Percentiles rank a stretch among this genome's conserved stretches.
These are phyloP conservation scores for Euphorbia neoarborescens DNA, from an alignment of 441 rosid genomes.

Conservation along the genomic window DNA sequence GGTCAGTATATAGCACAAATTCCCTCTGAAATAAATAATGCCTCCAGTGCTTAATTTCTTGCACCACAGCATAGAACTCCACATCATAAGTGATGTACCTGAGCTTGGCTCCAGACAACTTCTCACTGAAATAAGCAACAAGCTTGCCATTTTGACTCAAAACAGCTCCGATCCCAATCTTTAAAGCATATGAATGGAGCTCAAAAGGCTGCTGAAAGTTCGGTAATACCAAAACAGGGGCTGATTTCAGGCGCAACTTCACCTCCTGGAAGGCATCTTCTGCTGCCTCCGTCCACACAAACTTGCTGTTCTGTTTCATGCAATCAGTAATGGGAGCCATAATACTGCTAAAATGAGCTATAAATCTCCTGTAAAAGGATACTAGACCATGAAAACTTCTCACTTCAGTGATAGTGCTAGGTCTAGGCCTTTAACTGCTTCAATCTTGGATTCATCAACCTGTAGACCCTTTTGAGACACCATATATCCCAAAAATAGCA, in stretches of 20 bases:
- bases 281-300: not conserved
- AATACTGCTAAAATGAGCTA: not conserved
- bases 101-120: not conserved
- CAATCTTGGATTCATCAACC: not conserved
- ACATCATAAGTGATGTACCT: not conserved
- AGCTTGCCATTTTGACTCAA: not conserved
- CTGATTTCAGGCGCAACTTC: not conserved
- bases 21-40: not conserved
- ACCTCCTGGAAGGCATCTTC: not conserved
- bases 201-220: not conserved
- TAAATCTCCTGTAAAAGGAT: not conserved
- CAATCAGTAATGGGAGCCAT: not conserved
- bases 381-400: not conserved
- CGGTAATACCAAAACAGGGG: not conserved
- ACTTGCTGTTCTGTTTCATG: not conserved
- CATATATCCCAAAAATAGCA: not conserved
- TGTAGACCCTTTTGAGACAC: not conserved
- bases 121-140: not conserved
- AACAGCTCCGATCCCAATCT: not conserved
- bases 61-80: not conserved
- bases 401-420: not conserved
- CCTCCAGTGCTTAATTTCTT: not conserved
- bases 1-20: not conserved
- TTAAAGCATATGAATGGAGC: not conserved
- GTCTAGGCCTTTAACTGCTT: not conserved